A percentile compares a stretch with the other conserved stretches of the same genome.
phyloP scores from a whole-genome alignment of 1,284 basidiomycete species.

The Rhizopogon parksii region DNA sequence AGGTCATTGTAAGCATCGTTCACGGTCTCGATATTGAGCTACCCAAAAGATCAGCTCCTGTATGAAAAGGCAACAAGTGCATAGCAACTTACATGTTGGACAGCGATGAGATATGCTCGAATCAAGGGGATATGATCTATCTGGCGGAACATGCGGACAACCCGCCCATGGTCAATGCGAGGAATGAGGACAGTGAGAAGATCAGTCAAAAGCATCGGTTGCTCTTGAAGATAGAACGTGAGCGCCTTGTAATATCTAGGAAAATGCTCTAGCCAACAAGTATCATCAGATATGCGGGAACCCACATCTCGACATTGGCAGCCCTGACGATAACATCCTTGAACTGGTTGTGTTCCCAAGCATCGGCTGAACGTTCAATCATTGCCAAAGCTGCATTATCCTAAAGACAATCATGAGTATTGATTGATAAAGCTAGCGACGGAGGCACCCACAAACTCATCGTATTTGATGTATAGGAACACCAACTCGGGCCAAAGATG shows the following conservation, averaged over 20 bases:
- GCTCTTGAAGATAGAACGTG: constrained; percentile 87
- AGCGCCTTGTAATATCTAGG: constrained; percentile 82
- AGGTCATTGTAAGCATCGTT: constrained; percentile 97
- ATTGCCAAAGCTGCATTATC: constrained; percentile 96
- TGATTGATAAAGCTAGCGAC: not conserved
- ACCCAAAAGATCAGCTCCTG: constrained; percentile 10
- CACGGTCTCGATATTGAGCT: constrained; percentile 94
- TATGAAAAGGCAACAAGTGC: not conserved
- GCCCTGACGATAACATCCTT: constrained; percentile 93
- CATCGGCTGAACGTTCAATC: constrained; percentile 95
- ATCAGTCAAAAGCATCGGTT: constrained; percentile 90
- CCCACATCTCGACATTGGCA: constrained; percentile 95
- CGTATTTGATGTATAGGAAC: constrained; percentile 97
- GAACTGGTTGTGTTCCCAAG: constrained; percentile 99
- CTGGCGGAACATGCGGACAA: constrained; percentile 93
- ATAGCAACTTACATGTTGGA: constrained; percentile 72
- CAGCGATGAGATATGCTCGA: constrained; percentile 92
- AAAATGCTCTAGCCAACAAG: constrained; percentile 2
- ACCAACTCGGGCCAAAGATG: constrained; percentile 99
- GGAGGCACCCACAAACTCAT: constrained; percentile 69
- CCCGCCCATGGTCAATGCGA: constrained; percentile 90
- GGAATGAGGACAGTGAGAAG: constrained; percentile 88
- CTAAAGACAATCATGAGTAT: constrained; percentile 29
- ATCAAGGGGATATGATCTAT: constrained; percentile 95
- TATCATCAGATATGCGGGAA: constrained; percentile 3